A percentile compares a stretch with the other conserved stretches of the same genome.
Conservation (phyloP, 2,329 filamentous ascomycete species). For the Tricladium varicosporioides region DNA sequence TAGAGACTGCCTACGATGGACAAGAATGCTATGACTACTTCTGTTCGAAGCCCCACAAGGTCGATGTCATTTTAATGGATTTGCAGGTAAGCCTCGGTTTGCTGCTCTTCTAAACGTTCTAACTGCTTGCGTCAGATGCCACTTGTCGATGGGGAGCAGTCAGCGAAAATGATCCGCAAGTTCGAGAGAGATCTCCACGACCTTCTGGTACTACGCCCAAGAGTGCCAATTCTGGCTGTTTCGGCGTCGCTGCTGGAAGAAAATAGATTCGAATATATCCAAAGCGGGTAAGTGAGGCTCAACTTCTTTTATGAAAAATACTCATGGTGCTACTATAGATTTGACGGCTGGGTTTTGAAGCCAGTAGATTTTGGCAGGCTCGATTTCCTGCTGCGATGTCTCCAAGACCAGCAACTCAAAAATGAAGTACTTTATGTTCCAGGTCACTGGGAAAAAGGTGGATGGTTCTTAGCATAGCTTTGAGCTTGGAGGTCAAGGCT, state of each 20-base stretch:
- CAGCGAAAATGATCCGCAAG: slow-evolving; percentile 25
- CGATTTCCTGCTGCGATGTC: slow-evolving; percentile 21
- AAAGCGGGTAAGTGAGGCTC: slow-evolving; percentile 23
- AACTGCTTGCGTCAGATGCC: slow-evolving; percentile 21
- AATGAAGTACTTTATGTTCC: slow-evolving; percentile 16
- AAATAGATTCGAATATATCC: slow-evolving; percentile 24
- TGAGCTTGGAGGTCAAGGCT: too few species aligned
- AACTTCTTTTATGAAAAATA: too few species aligned
- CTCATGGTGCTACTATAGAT: slow-evolving; percentile 12
- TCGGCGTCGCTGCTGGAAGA: slow-evolving; percentile 22
- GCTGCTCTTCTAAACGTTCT: neutral
- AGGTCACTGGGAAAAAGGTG: slow-evolving; percentile 22
- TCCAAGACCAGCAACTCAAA: slow-evolving; percentile 12
- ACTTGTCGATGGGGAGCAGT: slow-evolving; percentile 21
- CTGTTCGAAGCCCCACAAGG: slow-evolving; percentile 46
- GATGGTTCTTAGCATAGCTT: slow-evolving; percentile 27
- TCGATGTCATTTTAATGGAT: slow-evolving; percentile 30
- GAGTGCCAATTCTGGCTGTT: slow-evolving; percentile 27
- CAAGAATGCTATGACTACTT: slow-evolving; percentile 74
- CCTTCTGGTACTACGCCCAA: neutral
- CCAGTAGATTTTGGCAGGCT: slow-evolving; percentile 24
- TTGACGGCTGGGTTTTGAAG: slow-evolving; percentile 28
- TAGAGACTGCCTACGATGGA: slow-evolving; percentile 71
- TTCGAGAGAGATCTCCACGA: slow-evolving; percentile 18
- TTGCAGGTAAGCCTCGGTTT: slow-evolving; percentile 19